Conservation (phyloP, 768 basidiomycete species). For the Agaricus blazei region DNA sequence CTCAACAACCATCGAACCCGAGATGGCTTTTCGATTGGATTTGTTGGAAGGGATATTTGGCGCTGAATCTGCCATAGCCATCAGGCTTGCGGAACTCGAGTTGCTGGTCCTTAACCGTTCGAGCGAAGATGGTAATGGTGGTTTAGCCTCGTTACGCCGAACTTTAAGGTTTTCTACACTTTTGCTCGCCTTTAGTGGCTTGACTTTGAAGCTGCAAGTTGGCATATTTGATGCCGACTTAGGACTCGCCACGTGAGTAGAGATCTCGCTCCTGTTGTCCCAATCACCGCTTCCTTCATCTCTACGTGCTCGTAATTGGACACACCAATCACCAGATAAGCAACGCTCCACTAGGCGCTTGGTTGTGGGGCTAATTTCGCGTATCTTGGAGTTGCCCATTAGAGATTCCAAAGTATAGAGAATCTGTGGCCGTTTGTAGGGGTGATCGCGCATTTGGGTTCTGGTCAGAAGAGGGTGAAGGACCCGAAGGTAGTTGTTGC, state of each 20-base stretch:
- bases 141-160: conserved; percentile 19
- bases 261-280: conserved; percentile 41
- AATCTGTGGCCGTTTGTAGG: conserved; percentile 92
- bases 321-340: conserved; percentile 83
- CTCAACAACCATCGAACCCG: conserved; percentile 5
- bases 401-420: conserved; percentile 78
- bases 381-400: conserved; percentile 65
- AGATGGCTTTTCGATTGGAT: conserved; percentile 13
- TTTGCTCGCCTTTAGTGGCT: conserved; percentile 52
- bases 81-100: conserved; percentile 33
- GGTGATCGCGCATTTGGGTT: conserved; percentile 79
- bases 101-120: conserved; percentile 32
- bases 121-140: conserved; percentile 23
- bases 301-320: conserved; percentile 47
- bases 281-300: conserved; percentile 21
- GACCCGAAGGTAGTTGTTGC: conserved; percentile 96
- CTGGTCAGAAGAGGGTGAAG: conserved; percentile 92
- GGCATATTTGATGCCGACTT: conserved; percentile 29
- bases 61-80: conserved; percentile 19
- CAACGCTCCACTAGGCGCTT: conserved; percentile 90
- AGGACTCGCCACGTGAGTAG: conserved; percentile 33
- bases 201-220: conserved; percentile 32
- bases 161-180: conserved; percentile 58
- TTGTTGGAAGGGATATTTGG: conserved; percentile 9
- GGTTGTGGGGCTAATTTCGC: conserved; percentile 84